Percentiles rank a stretch among this genome's conserved stretches.
These are phyloP conservation scores for Coix lacrymajobi DNA, from an alignment of 176 grass and related monocot genomes.

Conservation along the genomic window DNA sequence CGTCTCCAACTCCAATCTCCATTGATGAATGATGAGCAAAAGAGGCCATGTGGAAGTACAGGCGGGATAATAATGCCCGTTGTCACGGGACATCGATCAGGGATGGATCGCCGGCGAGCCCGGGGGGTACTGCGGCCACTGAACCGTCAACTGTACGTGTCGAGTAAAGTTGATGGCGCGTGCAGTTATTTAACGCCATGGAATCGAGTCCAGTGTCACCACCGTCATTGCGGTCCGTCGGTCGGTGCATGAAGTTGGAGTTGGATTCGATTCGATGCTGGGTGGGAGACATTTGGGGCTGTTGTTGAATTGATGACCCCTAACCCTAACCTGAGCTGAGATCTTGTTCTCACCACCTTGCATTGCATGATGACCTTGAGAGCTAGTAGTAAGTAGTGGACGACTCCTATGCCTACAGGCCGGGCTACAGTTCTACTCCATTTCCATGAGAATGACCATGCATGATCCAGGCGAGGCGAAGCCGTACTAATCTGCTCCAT, in stretches of 20 bases:
- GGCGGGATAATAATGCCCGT: slow-evolving; percentile 2
- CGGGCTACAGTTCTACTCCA: background rate
- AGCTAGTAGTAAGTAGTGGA: background rate
- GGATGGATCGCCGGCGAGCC: slow-evolving; percentile 9
- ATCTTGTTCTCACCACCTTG: background rate
- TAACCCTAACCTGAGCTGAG: background rate
- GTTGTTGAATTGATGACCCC: background rate
- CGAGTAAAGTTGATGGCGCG: background rate
- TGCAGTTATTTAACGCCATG: background rate
- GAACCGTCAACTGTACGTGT: background rate
- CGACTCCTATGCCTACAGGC: background rate
- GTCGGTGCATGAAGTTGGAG: background rate
- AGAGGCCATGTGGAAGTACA: slow-evolving; percentile 21
- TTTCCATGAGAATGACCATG: background rate
- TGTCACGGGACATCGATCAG: slow-evolving; percentile 7
- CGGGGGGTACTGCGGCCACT: slow-evolving; percentile 4
- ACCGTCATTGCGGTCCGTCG: background rate
- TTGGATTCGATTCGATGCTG: background rate
- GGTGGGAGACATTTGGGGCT: background rate
- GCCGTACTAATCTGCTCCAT: slow-evolving; percentile 5
- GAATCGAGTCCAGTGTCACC: background rate
- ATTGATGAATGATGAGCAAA: slow-evolving; percentile 26
- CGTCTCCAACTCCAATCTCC: background rate
- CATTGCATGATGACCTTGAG: slow-evolving; percentile 35
- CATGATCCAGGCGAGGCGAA: background rate